Conservation (phyloP, 2,329 filamentous ascomycete genomes). For the Orbilia blumenaviensis region DNA sequence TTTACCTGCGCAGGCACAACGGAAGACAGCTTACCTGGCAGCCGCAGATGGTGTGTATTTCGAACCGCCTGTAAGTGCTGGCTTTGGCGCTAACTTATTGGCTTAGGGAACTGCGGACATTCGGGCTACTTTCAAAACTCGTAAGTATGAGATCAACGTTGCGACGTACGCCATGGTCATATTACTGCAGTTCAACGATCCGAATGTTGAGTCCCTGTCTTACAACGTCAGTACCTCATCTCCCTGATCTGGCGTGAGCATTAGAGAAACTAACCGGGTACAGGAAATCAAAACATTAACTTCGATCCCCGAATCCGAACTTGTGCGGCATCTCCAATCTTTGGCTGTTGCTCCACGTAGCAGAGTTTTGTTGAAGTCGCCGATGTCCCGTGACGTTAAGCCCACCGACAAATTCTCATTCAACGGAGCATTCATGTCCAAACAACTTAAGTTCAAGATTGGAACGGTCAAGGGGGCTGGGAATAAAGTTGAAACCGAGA, state of each 20-base stretch:
- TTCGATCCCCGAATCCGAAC: slow-evolving; percentile 70
- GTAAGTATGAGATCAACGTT: slow-evolving; percentile 88
- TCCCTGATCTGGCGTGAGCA: neutral
- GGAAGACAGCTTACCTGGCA: slow-evolving; percentile 90
- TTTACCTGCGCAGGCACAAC: slow-evolving; percentile 85
- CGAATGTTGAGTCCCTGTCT: slow-evolving; percentile 60
- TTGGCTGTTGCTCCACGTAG: slow-evolving; percentile 73
- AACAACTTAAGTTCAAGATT: slow-evolving; percentile 72
- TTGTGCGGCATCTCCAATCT: slow-evolving; percentile 72
- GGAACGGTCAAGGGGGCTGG: slow-evolving; percentile 70
- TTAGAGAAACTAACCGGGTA: neutral
- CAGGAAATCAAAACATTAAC: slow-evolving; percentile 72
- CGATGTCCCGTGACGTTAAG: slow-evolving; percentile 74
- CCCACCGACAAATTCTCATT: slow-evolving; percentile 70
- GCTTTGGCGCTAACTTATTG: neutral
- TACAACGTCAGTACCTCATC: slow-evolving; percentile 11
- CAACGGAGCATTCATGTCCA: slow-evolving; percentile 71
- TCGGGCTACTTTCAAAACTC: slow-evolving; percentile 77
- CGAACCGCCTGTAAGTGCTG: neutral
- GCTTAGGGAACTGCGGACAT: slow-evolving; percentile 75
- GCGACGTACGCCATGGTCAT: slow-evolving; percentile 93
- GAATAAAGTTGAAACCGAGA: slow-evolving; percentile 71
- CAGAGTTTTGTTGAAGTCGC: slow-evolving; percentile 71
- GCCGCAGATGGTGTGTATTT: slow-evolving; percentile 65
- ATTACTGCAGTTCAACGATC: slow-evolving; percentile 85